Conservation (phyloP, 306 rosid genomes). For the Hylodesmum podocarpum region DNA sequence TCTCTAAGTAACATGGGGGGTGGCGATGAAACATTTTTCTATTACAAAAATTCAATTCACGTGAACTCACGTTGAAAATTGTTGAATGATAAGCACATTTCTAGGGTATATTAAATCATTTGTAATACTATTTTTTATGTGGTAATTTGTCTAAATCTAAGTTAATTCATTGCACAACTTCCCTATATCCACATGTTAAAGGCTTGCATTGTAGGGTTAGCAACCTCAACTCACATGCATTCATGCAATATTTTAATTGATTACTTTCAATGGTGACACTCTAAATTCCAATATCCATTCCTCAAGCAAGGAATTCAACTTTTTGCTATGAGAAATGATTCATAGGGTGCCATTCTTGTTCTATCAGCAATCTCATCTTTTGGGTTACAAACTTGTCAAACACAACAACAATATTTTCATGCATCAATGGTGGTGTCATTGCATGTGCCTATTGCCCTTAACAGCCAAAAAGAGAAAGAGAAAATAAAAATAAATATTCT, state of each 20-base stretch:
- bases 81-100: neutral
- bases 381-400: neutral
- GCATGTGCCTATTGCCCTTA: neutral
- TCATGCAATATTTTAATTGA: neutral
- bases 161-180: neutral
- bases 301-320: neutral
- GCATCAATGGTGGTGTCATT: neutral
- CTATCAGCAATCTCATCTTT: neutral
- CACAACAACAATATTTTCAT: neutral
- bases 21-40: too few relatives aligned
- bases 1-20: too few relatives aligned
- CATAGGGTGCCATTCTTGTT: neutral
- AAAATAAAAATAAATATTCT: neutral
- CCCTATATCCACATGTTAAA: neutral
- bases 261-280: neutral
- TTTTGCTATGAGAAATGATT: neutral
- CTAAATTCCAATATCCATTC: neutral
- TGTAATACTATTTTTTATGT: neutral
- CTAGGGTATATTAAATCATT: neutral
- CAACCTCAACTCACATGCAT: neutral
- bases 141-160: neutral
- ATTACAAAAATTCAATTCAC: too few relatives aligned
- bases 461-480: neutral
- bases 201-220: neutral
- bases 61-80: neutral